Conservation (phyloP, 306 rosid species). For the Lathyrus tuberosus region DNA sequence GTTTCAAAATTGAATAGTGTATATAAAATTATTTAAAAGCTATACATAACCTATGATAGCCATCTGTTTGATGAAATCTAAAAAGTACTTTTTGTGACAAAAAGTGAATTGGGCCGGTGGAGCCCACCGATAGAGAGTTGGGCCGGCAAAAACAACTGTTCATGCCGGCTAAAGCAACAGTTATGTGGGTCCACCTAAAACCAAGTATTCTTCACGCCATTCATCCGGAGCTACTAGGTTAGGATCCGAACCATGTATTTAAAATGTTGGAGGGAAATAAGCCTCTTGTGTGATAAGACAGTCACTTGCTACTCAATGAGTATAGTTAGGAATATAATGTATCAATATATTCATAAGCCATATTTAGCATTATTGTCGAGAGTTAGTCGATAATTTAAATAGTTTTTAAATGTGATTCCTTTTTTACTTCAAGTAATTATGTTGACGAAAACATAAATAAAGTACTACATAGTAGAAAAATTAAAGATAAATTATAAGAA, state of each 20-base stretch:
- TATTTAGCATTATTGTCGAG: neutral
- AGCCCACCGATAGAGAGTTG: conserved; percentile 18
- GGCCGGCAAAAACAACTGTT: conserved; percentile 54
- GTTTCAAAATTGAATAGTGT: neutral
- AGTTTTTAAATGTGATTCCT: too few relatives aligned
- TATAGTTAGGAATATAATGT: neutral
- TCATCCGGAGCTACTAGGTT: conserved; percentile 46
- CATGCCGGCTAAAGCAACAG: conserved; percentile 47
- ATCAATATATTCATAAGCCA: neutral
- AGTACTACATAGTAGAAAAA: too few relatives aligned
- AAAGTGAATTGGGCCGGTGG: neutral
- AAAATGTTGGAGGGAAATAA: conserved; percentile 51
- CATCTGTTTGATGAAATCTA: neutral
- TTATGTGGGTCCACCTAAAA: conserved; percentile 36
- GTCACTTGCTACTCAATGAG: neutral
- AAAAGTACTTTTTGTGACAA: neutral
- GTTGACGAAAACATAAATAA: too few relatives aligned
- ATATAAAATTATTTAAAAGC: neutral
- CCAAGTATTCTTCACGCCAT: conserved; percentile 22
- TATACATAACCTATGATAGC: neutral
- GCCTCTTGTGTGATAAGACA: neutral
- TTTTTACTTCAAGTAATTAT: too few relatives aligned
- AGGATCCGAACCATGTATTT: conserved; percentile 52
- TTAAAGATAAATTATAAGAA: too few relatives aligned
- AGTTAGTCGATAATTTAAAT: too few relatives aligned